A percentile compares a stretch with the other conserved stretches of the same genome.
Conservation (phyloP, 2,329 filamentous ascomycete genomes). For the Phaeophleospora eucalypticola region DNA sequence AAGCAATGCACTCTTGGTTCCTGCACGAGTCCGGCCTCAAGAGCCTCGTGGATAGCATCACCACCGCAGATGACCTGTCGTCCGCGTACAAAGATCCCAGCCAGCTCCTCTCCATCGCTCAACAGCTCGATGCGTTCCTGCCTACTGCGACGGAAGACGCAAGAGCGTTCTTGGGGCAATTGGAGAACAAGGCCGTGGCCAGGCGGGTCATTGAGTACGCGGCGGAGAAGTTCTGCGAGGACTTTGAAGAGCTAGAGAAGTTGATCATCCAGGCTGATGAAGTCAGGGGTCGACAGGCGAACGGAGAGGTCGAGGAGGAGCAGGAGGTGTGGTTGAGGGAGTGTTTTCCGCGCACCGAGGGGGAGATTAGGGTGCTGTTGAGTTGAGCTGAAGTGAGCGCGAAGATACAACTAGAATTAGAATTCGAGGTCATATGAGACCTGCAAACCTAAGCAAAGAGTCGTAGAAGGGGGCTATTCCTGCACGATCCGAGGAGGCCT, state of each 20-base stretch:
- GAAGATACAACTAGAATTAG: no score
- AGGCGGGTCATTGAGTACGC: conserved; percentile 77
- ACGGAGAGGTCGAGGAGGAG: conserved; percentile 36
- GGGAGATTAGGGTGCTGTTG: conserved; percentile 60
- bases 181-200: conserved; percentile 69
- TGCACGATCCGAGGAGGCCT: no score
- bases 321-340: conserved; percentile 46
- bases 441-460: no score
- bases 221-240: conserved; percentile 75
- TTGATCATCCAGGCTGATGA: conserved; percentile 59
- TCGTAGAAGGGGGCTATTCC: no score
- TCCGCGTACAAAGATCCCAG: conserved; percentile 27
- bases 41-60: conserved; percentile 36
- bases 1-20: conserved; percentile 62
- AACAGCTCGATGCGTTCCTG: conserved; percentile 81
- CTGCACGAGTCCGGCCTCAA: conserved; percentile 68
- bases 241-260: conserved; percentile 70
- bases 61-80: conserved; percentile 20
- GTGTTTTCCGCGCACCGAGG: conserved; percentile 60
- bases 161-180: conserved; percentile 68
- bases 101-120: conserved; percentile 62
- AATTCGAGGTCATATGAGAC: no score
- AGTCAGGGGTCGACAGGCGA: conserved; percentile 32
- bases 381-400: conserved; percentile 38
- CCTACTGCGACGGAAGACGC: conserved; percentile 92